Evolutionary conservation across 1,139 yeast genomes (phyloP).

Genomic region (Blastobotrys proliferans): DNA sequence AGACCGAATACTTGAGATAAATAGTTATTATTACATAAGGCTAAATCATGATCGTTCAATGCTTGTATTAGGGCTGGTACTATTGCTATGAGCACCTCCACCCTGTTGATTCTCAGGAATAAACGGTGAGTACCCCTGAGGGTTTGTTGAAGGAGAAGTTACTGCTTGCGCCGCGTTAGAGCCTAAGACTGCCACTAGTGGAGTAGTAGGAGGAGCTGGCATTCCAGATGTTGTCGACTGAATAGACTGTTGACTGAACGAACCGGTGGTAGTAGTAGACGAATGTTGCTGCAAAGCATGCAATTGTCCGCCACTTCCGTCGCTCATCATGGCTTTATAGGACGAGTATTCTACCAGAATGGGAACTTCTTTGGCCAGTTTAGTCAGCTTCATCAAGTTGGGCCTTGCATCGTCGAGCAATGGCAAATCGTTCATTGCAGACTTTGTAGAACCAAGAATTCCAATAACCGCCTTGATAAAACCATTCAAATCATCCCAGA

Average conservation of each 20-base stretch:
- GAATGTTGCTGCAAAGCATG: no score
- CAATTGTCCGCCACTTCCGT: no score
- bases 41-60: no score
- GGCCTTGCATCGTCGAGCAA: conserved; percentile 75
- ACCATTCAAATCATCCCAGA: conserved; percentile 84
- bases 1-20: no score
- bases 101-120: conserved; percentile 16
- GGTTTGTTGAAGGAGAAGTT: conserved; percentile 23
- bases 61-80: conserved; percentile 4
- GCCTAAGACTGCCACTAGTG: conserved; percentile 37
- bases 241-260: not conserved
- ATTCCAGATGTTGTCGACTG: not conserved
- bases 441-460: conserved; percentile 77
- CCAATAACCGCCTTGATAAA: conserved; percentile 80
- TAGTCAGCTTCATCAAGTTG: conserved; percentile 74
- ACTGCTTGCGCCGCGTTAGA: conserved; percentile 37
- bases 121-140: conserved; percentile 22
- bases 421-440: conserved; percentile 77
- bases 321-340: conserved; percentile 34
- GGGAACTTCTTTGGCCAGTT: conserved; percentile 87
- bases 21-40: no score
- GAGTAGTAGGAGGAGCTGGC: conserved; percentile 31
- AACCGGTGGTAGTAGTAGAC: not conserved
- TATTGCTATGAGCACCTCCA: not conserved
- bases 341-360: conserved; percentile 65